Evolutionary conservation across 768 basidiomycete genomes (phyloP).

Genomic region (Mycena vulgaris): DNA sequence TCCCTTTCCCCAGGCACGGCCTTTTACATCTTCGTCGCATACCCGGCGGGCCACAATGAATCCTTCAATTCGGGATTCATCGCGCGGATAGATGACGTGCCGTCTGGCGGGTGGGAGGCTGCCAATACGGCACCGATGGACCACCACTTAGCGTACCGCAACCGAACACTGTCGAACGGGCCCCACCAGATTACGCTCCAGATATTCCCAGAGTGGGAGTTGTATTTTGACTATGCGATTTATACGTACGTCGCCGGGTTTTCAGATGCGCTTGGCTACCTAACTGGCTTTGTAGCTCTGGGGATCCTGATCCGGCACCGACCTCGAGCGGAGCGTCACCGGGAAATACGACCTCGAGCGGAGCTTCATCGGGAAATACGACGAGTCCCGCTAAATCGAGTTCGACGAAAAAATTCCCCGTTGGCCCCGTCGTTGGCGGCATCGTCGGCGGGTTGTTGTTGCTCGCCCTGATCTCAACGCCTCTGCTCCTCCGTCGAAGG

Average conservation of each 20-base stretch:
- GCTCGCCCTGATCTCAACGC: background rate
- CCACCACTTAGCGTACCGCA: conserved; percentile 7
- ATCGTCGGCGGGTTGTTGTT: conserved; percentile 10
- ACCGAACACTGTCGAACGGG: background rate
- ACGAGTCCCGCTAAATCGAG: background rate
- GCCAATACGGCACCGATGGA: background rate
- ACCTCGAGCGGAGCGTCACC: no score
- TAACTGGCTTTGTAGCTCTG: background rate
- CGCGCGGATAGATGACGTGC: conserved; percentile 1
- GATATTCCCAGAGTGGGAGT: conserved; percentile 11
- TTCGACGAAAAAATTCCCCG: background rate
- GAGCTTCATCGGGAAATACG: no score
- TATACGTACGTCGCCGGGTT: conserved; percentile 15
- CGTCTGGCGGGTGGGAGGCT: background rate
- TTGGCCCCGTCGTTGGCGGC: conserved; percentile 1
- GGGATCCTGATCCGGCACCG: background rate
- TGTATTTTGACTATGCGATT: conserved; percentile 19
- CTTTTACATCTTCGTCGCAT: conserved; percentile 18
- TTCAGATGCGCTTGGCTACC: no score
- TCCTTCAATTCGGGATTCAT: conserved; percentile 5
- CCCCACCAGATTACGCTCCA: conserved; percentile 15
- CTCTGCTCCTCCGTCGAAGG: background rate
- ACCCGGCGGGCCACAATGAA: background rate
- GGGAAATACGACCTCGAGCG: no score
- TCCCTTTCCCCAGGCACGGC: background rate